phyloP scores from a whole-genome alignment of 75 land plant genomes.

The Picea sitchensis region DNA sequence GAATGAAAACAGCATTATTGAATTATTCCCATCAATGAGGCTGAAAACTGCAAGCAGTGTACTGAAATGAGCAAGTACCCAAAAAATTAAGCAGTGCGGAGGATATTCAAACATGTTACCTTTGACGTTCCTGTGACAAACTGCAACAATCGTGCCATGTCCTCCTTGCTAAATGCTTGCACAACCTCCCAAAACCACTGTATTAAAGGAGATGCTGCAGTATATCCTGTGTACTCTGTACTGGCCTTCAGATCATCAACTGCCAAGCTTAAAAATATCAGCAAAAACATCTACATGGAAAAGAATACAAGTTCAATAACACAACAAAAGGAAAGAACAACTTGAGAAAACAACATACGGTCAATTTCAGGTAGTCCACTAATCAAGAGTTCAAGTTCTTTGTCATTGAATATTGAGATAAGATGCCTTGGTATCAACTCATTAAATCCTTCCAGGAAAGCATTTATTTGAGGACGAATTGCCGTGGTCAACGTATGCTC shows the following conservation, averaged over 20 bases:
- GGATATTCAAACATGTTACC: conserved; percentile 25
- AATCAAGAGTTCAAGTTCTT: conserved; percentile 73
- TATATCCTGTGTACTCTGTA: conserved; percentile 75
- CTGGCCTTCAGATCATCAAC: conserved; percentile 71
- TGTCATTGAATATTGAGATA: conserved; percentile 76
- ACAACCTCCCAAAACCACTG: conserved; percentile 90
- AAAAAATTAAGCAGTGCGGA: background rate
- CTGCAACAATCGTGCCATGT: conserved; percentile 72
- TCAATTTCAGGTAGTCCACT: conserved; percentile 87
- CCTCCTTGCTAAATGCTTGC: conserved; percentile 61
- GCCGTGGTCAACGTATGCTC: conserved; percentile 69
- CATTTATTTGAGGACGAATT: conserved; percentile 70
- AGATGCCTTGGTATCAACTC: conserved; percentile 65
- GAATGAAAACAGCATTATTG: background rate
- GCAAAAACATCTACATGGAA: background rate
- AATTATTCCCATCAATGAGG: background rate
- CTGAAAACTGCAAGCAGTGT: background rate
- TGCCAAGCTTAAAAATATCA: conserved; percentile 16
- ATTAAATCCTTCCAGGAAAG: conserved; percentile 69
- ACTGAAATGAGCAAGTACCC: background rate
- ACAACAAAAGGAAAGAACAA: background rate
- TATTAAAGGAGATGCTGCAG: conserved; percentile 60
- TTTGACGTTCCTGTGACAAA: conserved; percentile 87
- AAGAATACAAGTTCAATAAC: background rate
- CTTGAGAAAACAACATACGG: conserved; percentile 31